phyloP scores from a whole-genome alignment of 495 filamentous ascomycete genomes.

The Cercophora scortea region DNA sequence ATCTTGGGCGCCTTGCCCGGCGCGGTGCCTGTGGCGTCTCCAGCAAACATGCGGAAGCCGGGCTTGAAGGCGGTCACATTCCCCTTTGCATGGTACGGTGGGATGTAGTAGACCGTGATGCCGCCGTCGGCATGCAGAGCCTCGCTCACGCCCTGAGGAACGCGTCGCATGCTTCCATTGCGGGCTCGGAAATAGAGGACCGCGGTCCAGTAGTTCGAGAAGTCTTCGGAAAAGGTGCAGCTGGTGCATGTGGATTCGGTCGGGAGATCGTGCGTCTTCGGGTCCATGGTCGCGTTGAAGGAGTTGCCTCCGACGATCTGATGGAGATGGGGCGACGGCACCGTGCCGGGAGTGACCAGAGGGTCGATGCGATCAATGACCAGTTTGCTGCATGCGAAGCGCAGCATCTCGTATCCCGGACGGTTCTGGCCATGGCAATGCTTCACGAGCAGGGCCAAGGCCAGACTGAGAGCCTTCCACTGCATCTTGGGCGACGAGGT shows the following conservation, averaged over 20 bases:
- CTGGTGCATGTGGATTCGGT: conserved; percentile 30
- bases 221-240: conserved; percentile 32
- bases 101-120: conserved; percentile 44
- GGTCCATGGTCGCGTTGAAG: conserved; percentile 29
- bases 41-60: conserved; percentile 35
- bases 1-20: conserved; percentile 25
- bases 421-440: neutral
- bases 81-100: conserved; percentile 31
- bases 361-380: conserved; percentile 30
- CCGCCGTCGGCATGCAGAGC: conserved; percentile 33
- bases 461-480: neutral
- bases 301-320: conserved; percentile 32
- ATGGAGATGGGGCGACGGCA: conserved; percentile 30
- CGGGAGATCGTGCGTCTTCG: conserved; percentile 24
- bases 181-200: conserved; percentile 36
- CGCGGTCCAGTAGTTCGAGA: conserved; percentile 13
- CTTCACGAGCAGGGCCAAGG: neutral
- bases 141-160: conserved; percentile 34
- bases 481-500: neutral
- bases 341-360: conserved; percentile 26
- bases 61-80: conserved; percentile 40
- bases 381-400: conserved; percentile 33
- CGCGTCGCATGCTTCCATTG: conserved; percentile 37
- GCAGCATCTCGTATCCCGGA: conserved; percentile 20
- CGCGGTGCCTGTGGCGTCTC: conserved; percentile 22